phyloP scores from a whole-genome alignment of 2,329 filamentous ascomycete genomes.

The Blumeriella jaapii region DNA sequence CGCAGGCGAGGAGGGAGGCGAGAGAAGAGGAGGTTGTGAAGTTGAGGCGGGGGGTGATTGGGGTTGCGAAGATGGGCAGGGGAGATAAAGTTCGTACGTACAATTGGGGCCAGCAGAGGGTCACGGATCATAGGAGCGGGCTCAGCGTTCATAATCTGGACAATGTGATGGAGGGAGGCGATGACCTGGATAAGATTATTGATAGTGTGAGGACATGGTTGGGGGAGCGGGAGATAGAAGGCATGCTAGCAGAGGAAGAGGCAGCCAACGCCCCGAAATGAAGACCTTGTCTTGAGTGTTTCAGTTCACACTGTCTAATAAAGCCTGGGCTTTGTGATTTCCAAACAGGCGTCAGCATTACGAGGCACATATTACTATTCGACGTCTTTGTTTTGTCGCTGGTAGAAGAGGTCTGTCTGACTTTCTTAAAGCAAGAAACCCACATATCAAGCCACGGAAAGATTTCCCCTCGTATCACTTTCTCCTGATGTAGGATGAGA shows the following conservation, averaged over 20 bases:
- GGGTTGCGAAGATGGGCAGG: constrained; percentile 71
- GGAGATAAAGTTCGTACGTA: constrained; percentile 84
- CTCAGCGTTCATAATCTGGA: constrained; percentile 53
- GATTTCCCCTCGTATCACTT: no score
- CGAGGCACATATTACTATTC: no score
- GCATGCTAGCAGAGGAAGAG: constrained; percentile 41
- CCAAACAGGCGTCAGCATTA: no score
- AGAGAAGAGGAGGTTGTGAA: constrained; percentile 69
- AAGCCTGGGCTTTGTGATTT: no score
- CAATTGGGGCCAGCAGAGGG: constrained; percentile 58
- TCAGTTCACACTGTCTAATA: no score
- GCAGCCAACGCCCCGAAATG: constrained; percentile 18
- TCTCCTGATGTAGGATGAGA: no score
- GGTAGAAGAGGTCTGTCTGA: no score
- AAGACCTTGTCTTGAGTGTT: constrained; percentile 1
- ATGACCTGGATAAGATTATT: constrained; percentile 53
- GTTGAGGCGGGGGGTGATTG: constrained; percentile 67
- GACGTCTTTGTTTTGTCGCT: no score
- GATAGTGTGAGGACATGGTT: constrained; percentile 57
- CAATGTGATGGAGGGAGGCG: constrained; percentile 52
- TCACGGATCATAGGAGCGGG: constrained; percentile 62
- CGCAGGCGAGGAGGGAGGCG: constrained; percentile 67
- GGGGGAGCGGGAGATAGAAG: constrained; percentile 51
- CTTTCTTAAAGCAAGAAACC: no score
- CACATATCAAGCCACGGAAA: no score